Percentiles rank a stretch among this genome's conserved stretches.
Evolutionary conservation across 208 protist genomes (phyloP).

Genomic region (Trypanosoma rangeli): DNA sequence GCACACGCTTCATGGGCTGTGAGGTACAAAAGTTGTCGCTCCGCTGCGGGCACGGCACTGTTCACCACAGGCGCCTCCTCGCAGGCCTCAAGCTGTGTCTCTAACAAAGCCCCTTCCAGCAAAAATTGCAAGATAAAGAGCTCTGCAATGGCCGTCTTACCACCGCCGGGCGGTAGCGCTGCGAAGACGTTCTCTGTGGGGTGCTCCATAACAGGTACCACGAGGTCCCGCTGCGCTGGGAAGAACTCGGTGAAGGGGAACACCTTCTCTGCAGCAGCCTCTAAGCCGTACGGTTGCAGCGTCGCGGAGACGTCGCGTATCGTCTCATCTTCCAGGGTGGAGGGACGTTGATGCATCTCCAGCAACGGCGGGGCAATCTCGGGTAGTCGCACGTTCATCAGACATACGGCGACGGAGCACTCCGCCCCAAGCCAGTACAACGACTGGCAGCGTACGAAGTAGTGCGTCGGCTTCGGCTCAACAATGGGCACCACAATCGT

Average conservation of each 20-base stretch:
- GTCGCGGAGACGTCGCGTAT: slow-evolving; percentile 63
- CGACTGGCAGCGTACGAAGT: slow-evolving; percentile 91
- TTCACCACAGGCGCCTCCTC: slow-evolving; percentile 3
- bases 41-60: not conserved
- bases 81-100: not conserved
- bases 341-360: slow-evolving; percentile 67
- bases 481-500: slow-evolving; percentile 97
- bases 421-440: slow-evolving; percentile 89
- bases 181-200: slow-evolving; percentile 95
- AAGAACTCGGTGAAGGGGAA: slow-evolving; percentile 95
- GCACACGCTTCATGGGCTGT: slow-evolving; percentile 69
- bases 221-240: slow-evolving; percentile 94
- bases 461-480: slow-evolving; percentile 96
- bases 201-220: slow-evolving; percentile 93
- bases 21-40: slow-evolving; percentile 79
- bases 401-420: slow-evolving; percentile 75
- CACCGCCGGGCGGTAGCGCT: slow-evolving; percentile 94
- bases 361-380: slow-evolving; percentile 60
- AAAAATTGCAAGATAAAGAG: slow-evolving; percentile 85
- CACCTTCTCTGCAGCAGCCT: slow-evolving; percentile 66
- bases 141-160: slow-evolving; percentile 94
- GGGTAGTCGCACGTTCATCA: slow-evolving; percentile 95
- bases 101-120: slow-evolving; percentile 43
- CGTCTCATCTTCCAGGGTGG: slow-evolving; percentile 66
- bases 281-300: slow-evolving; percentile 84